Conservation (phyloP, 2,329 filamentous ascomycete genomes). For the Verticillium nonalfalfae region DNA sequence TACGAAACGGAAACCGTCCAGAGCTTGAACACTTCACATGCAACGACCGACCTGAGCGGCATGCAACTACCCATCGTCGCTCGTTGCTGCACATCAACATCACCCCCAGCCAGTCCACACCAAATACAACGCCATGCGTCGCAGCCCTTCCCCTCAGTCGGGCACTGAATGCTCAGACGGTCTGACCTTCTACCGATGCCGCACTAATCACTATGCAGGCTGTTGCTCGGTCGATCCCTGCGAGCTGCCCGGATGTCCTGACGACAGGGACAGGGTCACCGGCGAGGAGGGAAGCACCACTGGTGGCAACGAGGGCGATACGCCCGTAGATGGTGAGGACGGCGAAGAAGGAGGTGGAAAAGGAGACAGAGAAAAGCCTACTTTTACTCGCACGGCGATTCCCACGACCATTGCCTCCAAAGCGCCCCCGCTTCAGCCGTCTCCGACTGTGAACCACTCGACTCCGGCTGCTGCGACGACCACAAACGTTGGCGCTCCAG, state of each 20-base stretch:
- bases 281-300: background rate
- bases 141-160: background rate
- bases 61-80: background rate
- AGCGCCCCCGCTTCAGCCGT: background rate
- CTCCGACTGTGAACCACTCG: background rate
- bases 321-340: background rate
- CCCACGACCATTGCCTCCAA: background rate
- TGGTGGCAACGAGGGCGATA: background rate
- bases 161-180: slow-evolving; percentile 19
- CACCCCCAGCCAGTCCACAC: background rate
- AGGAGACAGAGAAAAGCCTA: background rate
- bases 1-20: background rate
- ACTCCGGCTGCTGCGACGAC: background rate
- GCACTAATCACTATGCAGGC: slow-evolving; percentile 26
- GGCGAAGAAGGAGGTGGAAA: background rate
- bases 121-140: background rate
- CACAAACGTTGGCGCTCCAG: background rate
- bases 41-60: background rate
- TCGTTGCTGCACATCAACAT: background rate
- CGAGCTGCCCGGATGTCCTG: slow-evolving; percentile 21
- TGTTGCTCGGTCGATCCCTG: slow-evolving; percentile 42
- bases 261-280: slow-evolving; percentile 1
- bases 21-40: background rate
- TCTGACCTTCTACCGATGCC: slow-evolving; percentile 30
- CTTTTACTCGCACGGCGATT: background rate